These are phyloP conservation scores for Phytopythium kandeliae DNA, from an alignment of 352 stramenopile species.

Conservation along the genomic window DNA sequence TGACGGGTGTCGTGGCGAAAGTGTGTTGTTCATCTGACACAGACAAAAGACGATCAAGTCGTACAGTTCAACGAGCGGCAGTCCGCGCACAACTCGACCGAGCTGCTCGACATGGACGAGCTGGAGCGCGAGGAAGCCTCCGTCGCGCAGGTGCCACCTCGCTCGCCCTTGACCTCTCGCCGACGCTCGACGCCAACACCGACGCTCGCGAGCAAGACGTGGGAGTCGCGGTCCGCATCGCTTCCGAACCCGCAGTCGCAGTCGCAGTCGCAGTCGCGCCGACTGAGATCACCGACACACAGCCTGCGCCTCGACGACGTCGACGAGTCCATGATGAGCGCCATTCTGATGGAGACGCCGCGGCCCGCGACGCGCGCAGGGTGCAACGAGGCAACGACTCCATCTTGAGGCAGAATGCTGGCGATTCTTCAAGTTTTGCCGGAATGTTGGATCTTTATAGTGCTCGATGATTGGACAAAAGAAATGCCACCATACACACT, in stretches of 20 bases:
- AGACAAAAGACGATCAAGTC: background rate
- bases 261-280: background rate
- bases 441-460: too few relatives aligned
- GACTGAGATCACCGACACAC: constrained; percentile 8
- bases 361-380: constrained; percentile 1
- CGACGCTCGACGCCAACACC: background rate
- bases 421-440: too few relatives aligned
- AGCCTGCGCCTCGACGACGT: constrained; percentile 48
- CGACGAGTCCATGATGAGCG: constrained; percentile 64
- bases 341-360: constrained; percentile 32
- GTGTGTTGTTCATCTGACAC: background rate
- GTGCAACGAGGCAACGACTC: too few relatives aligned
- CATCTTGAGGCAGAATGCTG: too few relatives aligned
- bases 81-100: background rate
- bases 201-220: background rate
- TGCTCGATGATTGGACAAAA: too few relatives aligned
- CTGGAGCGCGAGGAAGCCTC: constrained; percentile 11
- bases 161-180: background rate
- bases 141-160: background rate
- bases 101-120: constrained; percentile 7
- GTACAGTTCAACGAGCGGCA: background rate
- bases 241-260: background rate
- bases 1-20: background rate
- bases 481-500: too few relatives aligned
- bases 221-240: constrained; percentile 1